Evolutionary conservation across 495 filamentous ascomycete genomes (phyloP).

Genomic region (Trypethelium eluteriae): DNA sequence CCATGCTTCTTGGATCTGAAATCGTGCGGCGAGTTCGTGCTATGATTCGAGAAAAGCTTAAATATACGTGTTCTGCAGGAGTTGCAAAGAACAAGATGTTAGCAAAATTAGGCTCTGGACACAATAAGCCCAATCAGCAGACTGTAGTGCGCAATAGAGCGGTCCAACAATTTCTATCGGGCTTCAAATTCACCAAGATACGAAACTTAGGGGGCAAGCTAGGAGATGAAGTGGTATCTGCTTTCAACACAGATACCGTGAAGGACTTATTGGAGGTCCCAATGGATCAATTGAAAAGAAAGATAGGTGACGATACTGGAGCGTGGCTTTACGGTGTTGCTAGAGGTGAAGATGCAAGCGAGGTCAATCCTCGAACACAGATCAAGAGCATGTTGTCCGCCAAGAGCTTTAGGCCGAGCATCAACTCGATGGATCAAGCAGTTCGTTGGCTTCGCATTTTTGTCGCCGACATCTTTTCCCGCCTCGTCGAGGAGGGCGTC

Average conservation of each 20-base stretch:
- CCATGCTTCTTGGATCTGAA: constrained; percentile 74
- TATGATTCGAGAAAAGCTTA: constrained; percentile 56
- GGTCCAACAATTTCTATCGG: constrained; percentile 66
- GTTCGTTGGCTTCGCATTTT: constrained; percentile 87
- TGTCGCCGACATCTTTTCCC: constrained; percentile 80
- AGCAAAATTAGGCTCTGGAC: constrained; percentile 80
- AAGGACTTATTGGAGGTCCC: constrained; percentile 65
- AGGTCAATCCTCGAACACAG: constrained; percentile 84
- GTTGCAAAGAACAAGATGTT: constrained; percentile 90
- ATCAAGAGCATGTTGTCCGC: constrained; percentile 98
- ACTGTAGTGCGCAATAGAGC: constrained; percentile 84
- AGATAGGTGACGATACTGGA: constrained; percentile 78
- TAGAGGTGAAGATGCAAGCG: constrained; percentile 75
- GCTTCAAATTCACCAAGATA: constrained; percentile 93
- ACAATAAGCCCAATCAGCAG: constrained; percentile 90
- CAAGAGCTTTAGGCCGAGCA: constrained; percentile 84
- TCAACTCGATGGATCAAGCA: constrained; percentile 73
- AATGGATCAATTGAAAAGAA: constrained; percentile 68
- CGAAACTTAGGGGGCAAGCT: constrained; percentile 94
- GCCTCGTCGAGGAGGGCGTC: constrained; percentile 85
- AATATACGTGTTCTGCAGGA: constrained; percentile 87
- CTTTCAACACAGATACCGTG: constrained; percentile 73
- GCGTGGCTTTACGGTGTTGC: constrained; percentile 82
- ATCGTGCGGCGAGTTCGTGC: constrained; percentile 71
- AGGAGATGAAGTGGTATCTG: constrained; percentile 69